Evolutionary conservation across 2,329 filamentous ascomycete species (phyloP).

Genomic region (Stemphylium lycopersici): DNA sequence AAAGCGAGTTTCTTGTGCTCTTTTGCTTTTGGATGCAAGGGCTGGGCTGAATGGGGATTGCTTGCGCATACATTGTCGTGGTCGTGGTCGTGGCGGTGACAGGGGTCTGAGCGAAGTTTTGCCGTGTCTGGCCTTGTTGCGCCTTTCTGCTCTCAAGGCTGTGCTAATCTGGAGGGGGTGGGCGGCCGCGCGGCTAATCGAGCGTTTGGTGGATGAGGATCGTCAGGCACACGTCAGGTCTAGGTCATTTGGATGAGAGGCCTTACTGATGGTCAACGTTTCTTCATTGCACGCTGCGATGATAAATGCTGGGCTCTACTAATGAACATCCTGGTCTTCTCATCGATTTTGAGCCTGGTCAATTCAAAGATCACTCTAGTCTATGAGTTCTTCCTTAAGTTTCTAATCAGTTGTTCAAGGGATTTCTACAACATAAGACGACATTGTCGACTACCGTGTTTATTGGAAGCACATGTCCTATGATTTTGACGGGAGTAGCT

Average conservation of each 20-base stretch:
- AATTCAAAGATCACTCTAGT: no score
- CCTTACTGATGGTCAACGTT: not conserved
- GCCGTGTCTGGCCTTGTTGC: not conserved
- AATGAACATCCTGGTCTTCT: no score
- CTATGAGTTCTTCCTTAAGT: no score
- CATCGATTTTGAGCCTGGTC: no score
- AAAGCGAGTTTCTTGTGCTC: not conserved
- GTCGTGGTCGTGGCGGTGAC: not conserved
- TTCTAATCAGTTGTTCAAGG: no score
- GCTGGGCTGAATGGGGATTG: not conserved
- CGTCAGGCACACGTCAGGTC: conserved; percentile 1
- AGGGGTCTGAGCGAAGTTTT: not conserved
- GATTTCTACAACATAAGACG: no score
- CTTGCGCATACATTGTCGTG: not conserved
- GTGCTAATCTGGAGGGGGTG: not conserved
- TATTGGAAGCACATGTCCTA: no score
- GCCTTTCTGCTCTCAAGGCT: not conserved
- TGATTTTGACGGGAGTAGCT: no score
- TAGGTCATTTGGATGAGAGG: not conserved
- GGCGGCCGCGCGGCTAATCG: conserved; percentile 6
- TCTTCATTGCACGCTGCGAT: not conserved
- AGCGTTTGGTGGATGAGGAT: not conserved
- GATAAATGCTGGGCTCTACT: no score
- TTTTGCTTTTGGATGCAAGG: not conserved
- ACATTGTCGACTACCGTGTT: no score